Base-by-base conservation (phyloP, 306 rosid species). In the Morella rubra region DNA sequence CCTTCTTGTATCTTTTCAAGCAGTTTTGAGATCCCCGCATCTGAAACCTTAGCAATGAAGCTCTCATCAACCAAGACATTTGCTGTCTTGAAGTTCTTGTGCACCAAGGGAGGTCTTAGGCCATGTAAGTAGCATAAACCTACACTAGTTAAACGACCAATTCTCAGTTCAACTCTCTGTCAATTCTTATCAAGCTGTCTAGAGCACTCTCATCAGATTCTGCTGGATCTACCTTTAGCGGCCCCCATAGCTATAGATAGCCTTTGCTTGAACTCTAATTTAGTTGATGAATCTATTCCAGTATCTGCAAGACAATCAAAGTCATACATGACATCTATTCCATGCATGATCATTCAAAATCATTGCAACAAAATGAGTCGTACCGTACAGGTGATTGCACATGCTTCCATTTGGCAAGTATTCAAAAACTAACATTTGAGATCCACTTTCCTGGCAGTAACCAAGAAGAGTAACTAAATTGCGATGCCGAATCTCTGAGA, bases 361-460 rank as follows among this genome's bases (percentile, higher is more conserved):
- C 53, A 44, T 15, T 44, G 24, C 11, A 7, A 42, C 41, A 10
- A 78, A 61, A 52, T 5, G 32, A 52, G 42, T 20, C 77, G 71
- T 85, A 82, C 89, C 89, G 51, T 80, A 85, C 15, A 85, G 81
- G 80, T 82, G 89, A 82, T 77, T 80, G 76, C 79, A 70, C 49
- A 85, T 66, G 76, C 77, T 80, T 13, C 89, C 89, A 55, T 74
- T 85, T 10, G 89, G 86, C 56, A 85, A 64, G 45, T 85, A 74
- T 75, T 85, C 89, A 47, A 68, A 80, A 73, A 85, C 85, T 81
- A 85, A 59, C 68, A 85, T 77, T 58, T 85, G 89, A 73, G 73
- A 82, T 74, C 84, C 89, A 50, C 76, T 80, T 85, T 82, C 84
- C 78, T 82, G 89, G 83, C 89, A 80, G 83, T 76, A 85, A 70